Base-by-base conservation (phyloP, 2,329 filamentous ascomycete genomes). In the Calonectria honghensis region DNA sequence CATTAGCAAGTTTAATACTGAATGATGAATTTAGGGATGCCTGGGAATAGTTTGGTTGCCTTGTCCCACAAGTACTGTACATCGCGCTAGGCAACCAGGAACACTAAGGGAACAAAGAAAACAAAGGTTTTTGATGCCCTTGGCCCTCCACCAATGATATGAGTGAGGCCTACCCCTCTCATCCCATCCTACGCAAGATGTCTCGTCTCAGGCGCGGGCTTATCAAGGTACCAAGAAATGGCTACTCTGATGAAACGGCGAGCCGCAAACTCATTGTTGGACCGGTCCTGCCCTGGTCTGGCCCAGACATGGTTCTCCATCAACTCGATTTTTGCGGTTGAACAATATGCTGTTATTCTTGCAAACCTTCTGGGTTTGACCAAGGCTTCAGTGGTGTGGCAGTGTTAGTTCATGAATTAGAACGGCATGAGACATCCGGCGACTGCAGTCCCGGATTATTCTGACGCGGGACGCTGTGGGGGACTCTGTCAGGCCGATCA, bases 371-470 rank as follows among this genome's bases (percentile, higher is more conserved):
- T 41, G 6, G 14, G 16, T 39, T 63, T 63, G 35, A 27, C 37
- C 24, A 63, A 63, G 37, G n/a, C 24, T 63, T 63, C 45, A 48
- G 45, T 24, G 45, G 57, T 5, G 57, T 63, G 57, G 57, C 57
- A 63, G 35, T 63, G 57, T 27, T 20, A 18, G 57, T 63, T 41
- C 14, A 13, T 41, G 18, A 24, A 41, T 41, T n/a, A 41, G n/a
- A 27, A 18, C 35, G 18, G 57, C 13, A 63, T 63, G 24, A 57
- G 52, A 57, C 52, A 57, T 31, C 51, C 31, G 57, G 35, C 57
- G 29, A 35, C 32, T 27, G 13, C 24, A 29, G 37, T 63, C 54
- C 39, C 39, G 16, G n/a, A 63, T 37, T 63, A 37, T 29, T 27
- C 20, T 27, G 31, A 57, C 20, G 52, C 52, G 31, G 31, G 31